Conservation (phyloP, 2,329 filamentous ascomycete species). For the Chaetomium globosum region DNA sequence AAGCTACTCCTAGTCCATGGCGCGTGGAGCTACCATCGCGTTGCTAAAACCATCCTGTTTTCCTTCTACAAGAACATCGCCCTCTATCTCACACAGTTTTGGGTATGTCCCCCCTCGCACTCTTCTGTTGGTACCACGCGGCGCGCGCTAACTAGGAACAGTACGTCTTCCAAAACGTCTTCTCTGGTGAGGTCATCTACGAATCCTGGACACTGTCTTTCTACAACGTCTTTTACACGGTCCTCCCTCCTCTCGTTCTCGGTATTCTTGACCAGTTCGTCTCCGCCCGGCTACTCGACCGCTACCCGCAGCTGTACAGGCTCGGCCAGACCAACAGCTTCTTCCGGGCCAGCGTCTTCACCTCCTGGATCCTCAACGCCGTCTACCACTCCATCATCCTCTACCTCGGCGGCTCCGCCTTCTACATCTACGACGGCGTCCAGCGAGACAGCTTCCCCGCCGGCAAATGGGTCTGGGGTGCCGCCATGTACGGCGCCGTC, state of each 20-base stretch:
- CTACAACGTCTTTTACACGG: slow-evolving; percentile 98
- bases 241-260: slow-evolving; percentile 87
- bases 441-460: slow-evolving; percentile 77
- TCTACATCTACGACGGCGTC: slow-evolving; percentile 80
- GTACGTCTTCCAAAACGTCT: slow-evolving; percentile 98
- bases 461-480: slow-evolving; percentile 98
- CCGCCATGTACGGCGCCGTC: slow-evolving; percentile 90
- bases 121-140: not conserved
- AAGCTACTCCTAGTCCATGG: slow-evolving; percentile 95
- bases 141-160: slow-evolving; percentile 45
- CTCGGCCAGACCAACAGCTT: slow-evolving; percentile 91
- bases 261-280: slow-evolving; percentile 98
- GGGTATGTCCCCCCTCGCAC: slow-evolving; percentile 64
- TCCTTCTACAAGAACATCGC: slow-evolving; percentile 99
- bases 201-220: slow-evolving; percentile 99
- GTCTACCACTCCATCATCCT: slow-evolving; percentile 93
- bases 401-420: slow-evolving; percentile 80
- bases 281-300: slow-evolving; percentile 86
- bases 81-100: slow-evolving; percentile 98
- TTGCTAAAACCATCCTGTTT: slow-evolving; percentile 96
- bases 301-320: slow-evolving; percentile 93
- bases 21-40: slow-evolving; percentile 94
- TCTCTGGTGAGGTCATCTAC: slow-evolving; percentile 96
- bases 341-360: slow-evolving; percentile 91
- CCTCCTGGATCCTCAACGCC: slow-evolving; percentile 88